Conservation (phyloP, 495 filamentous ascomycete genomes). For the Penicillium waksmanii region DNA sequence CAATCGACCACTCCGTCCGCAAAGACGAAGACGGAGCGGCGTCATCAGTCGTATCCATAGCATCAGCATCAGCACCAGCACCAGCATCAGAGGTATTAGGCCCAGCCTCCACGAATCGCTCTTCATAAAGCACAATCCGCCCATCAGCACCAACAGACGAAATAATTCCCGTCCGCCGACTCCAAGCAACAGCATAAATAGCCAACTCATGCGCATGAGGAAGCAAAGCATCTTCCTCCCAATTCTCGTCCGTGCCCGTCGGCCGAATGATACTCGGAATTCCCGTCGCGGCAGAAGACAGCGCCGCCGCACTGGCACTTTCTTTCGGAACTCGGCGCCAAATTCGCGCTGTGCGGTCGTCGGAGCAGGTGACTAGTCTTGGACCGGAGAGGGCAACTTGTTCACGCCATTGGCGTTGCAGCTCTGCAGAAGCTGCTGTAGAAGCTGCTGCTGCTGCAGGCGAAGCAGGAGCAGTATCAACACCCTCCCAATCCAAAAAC, state of each 20-base stretch:
- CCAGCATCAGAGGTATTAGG: neutral
- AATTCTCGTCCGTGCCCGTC: slow-evolving; percentile 72
- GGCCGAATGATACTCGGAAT: slow-evolving; percentile 83
- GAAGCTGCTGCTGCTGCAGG: neutral
- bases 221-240: slow-evolving; percentile 72
- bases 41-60: slow-evolving; percentile 39
- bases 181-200: slow-evolving; percentile 84
- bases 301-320: slow-evolving; percentile 27
- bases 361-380: slow-evolving; percentile 74
- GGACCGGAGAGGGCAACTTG: slow-evolving; percentile 55
- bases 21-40: slow-evolving; percentile 5
- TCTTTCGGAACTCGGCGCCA: slow-evolving; percentile 71
- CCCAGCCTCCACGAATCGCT: slow-evolving; percentile 35
- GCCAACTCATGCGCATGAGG: slow-evolving; percentile 77
- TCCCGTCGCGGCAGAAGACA: slow-evolving; percentile 36
- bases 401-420: slow-evolving; percentile 43
- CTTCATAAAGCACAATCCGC: slow-evolving; percentile 79
- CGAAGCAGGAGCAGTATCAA: slow-evolving; percentile 9
- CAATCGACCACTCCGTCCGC: slow-evolving; percentile 65
- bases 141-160: slow-evolving; percentile 88
- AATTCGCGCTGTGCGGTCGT: slow-evolving; percentile 75
- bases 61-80: slow-evolving; percentile 34
- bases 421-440: neutral
- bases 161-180: slow-evolving; percentile 68
- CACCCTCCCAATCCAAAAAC: slow-evolving; percentile 78